Evolutionary conservation across 164 flowering plant species (phyloP).

Genomic region (Annona cherimola): DNA sequence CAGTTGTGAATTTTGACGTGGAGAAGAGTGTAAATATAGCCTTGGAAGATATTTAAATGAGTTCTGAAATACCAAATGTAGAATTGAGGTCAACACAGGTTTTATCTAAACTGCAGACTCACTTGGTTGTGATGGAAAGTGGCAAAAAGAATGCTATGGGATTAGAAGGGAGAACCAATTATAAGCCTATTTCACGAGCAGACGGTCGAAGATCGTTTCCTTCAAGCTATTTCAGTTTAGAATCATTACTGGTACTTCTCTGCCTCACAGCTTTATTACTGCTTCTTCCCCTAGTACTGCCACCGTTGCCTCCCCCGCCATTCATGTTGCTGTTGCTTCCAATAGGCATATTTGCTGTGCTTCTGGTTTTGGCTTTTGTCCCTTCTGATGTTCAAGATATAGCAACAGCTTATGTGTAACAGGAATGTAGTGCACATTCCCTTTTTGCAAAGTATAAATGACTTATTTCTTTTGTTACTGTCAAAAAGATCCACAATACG

Average conservation of each 20-base stretch:
- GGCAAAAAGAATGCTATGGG: constrained; percentile 12
- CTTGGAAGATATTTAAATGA: constrained; percentile 14
- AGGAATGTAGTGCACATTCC: background rate
- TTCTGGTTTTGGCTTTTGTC: constrained; percentile 66
- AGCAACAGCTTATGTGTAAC: constrained; percentile 40
- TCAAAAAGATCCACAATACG: background rate
- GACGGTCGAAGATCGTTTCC: constrained; percentile 23
- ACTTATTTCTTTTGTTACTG: background rate
- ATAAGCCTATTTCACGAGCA: constrained; percentile 26
- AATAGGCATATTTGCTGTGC: constrained; percentile 52
- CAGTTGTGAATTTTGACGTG: background rate
- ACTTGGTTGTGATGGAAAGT: constrained; percentile 24
- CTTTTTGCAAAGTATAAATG: background rate
- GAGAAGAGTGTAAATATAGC: background rate
- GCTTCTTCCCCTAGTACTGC: constrained; percentile 70
- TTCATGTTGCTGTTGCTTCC: constrained; percentile 77
- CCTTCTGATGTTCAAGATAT: constrained; percentile 51
- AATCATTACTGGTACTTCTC: constrained; percentile 50
- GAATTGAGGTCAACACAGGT: constrained; percentile 13
- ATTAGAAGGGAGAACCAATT: constrained; percentile 12
- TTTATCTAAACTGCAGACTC: constrained; percentile 16
- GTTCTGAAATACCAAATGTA: constrained; percentile 15
- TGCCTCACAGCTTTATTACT: constrained; percentile 64
- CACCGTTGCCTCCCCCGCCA: constrained; percentile 94
- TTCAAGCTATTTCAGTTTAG: constrained; percentile 52